Conservation (phyloP, 805 yeast genomes). For the Metschnikowia amazonensis region DNA sequence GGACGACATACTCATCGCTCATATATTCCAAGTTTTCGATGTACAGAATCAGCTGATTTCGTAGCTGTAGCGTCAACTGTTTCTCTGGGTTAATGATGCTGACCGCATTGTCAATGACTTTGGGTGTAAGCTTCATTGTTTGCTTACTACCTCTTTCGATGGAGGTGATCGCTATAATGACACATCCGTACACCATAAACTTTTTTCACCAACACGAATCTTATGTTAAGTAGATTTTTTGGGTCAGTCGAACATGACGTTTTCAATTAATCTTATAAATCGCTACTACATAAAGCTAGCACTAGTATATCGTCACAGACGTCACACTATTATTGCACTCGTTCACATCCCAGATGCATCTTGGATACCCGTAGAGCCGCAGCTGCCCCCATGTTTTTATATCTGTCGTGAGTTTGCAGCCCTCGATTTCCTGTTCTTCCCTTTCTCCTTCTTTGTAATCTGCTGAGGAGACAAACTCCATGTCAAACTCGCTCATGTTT, state of each 20-base stretch:
- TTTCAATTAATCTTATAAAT: too few species aligned
- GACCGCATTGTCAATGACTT: slow-evolving; percentile 29
- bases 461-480: slow-evolving; percentile 28
- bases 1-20: slow-evolving; percentile 39
- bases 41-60: slow-evolving; percentile 29
- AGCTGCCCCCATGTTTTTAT: slow-evolving; percentile 42
- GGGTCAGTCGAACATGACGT: too few species aligned
- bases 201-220: neutral
- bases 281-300: too few species aligned
- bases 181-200: slow-evolving; percentile 1
- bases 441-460: slow-evolving; percentile 12
- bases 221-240: neutral
- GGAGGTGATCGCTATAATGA: neutral
- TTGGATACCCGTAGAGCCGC: slow-evolving; percentile 35
- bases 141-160: neutral
- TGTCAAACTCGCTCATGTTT: slow-evolving; percentile 32
- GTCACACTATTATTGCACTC: slow-evolving; percentile 35
- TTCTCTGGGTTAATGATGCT: slow-evolving; percentile 34
- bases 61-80: slow-evolving; percentile 32
- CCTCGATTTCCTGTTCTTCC: slow-evolving; percentile 10
- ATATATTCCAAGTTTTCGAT: slow-evolving; percentile 36
- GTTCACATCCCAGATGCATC: slow-evolving; percentile 43
- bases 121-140: slow-evolving; percentile 36
- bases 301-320: slow-evolving; percentile 35
- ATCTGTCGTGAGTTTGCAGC: slow-evolving; percentile 12